These are phyloP conservation scores for Beauveria brongniartii DNA, from an alignment of 2,329 filamentous ascomycete species.

Conservation along the genomic window DNA sequence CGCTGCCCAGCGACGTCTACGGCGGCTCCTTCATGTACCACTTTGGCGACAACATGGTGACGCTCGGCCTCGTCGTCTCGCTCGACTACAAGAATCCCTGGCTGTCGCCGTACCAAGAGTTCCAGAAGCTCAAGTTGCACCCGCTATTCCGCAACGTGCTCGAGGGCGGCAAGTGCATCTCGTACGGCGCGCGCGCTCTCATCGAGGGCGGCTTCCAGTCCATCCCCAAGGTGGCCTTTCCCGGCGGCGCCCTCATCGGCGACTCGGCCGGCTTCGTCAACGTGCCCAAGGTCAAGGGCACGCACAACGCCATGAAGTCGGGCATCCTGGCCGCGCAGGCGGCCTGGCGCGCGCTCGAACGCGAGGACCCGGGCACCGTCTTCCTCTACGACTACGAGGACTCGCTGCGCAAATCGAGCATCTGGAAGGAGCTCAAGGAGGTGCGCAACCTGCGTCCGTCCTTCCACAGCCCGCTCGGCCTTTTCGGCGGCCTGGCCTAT, in stretches of 20 bases:
- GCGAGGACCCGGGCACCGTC: constrained; percentile 54
- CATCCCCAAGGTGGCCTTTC: constrained; percentile 94
- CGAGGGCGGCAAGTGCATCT: constrained; percentile 96
- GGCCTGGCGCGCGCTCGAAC: constrained; percentile 65
- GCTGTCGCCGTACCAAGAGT: constrained; percentile 90
- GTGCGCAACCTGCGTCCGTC: constrained; percentile 97
- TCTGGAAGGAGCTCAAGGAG: constrained; percentile 91
- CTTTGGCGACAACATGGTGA: constrained; percentile 95
- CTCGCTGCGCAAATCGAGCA: constrained; percentile 70
- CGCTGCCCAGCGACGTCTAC: constrained; percentile 80
- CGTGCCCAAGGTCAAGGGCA: constrained; percentile 97
- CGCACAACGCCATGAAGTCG: constrained; percentile 94
- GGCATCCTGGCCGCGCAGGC: constrained; percentile 95
- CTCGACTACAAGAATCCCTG: constrained; percentile 96
- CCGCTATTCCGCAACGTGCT: constrained; percentile 79
- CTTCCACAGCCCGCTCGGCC: constrained; percentile 78
- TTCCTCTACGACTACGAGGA: constrained; percentile 96
- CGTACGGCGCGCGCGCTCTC: constrained; percentile 85
- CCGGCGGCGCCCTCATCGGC: constrained; percentile 88
- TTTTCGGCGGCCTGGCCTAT: constrained; percentile 86
- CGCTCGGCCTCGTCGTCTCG: constrained; percentile 82
- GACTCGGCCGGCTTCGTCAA: constrained; percentile 97
- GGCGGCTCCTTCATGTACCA: constrained; percentile 99
- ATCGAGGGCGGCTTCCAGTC: constrained; percentile 96
- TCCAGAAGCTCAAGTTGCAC: constrained; percentile 97